Evolutionary conservation across 1,139 yeast species (phyloP).

Genomic region (Debaryomycetaceae sp.): DNA sequence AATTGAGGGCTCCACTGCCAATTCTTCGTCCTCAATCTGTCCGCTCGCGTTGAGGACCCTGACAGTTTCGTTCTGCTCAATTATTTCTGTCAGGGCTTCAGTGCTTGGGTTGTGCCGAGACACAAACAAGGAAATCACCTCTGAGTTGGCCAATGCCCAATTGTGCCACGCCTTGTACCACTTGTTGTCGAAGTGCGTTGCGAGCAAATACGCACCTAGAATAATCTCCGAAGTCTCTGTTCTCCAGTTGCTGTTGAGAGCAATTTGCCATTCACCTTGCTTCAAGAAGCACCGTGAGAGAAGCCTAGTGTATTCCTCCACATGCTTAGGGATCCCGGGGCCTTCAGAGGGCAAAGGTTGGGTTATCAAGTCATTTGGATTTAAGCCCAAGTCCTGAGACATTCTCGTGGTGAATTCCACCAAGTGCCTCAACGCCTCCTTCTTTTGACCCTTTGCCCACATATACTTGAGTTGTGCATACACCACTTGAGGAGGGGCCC

Average conservation of each 20-base stretch:
- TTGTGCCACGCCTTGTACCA: conserved; percentile 99
- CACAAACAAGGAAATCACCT: conserved; percentile 72
- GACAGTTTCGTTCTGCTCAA: conserved; percentile 19
- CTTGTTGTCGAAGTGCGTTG: conserved; percentile 86
- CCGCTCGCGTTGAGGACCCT: conserved; percentile 7
- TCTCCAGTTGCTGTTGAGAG: conserved; percentile 74
- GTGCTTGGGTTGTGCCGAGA: conserved; percentile 24
- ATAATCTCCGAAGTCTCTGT: conserved; percentile 75
- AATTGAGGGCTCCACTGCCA: no score
- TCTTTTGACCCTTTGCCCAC: conserved; percentile 94
- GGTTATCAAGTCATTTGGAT: conserved; percentile 75
- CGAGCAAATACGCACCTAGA: conserved; percentile 84
- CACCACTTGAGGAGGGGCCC: conserved; percentile 93
- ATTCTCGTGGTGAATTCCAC: conserved; percentile 87
- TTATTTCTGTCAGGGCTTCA: conserved; percentile 19
- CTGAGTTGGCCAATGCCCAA: conserved; percentile 98
- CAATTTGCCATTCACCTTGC: conserved; percentile 98
- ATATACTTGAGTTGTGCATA: conserved; percentile 94
- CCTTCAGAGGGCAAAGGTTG: conserved; percentile 80
- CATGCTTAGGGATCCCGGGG: conserved; percentile 72
- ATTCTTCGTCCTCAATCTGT: conserved; percentile 13
- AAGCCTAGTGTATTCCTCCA: conserved; percentile 78
- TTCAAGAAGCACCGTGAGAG: conserved; percentile 92
- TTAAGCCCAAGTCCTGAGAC: conserved; percentile 81
- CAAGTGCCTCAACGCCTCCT: conserved; percentile 80